Evolutionary conservation across 1,284 basidiomycete species (phyloP), one percentile per base, ranked within the genome.

Genomic region (Farysia itapuensis): DNA sequence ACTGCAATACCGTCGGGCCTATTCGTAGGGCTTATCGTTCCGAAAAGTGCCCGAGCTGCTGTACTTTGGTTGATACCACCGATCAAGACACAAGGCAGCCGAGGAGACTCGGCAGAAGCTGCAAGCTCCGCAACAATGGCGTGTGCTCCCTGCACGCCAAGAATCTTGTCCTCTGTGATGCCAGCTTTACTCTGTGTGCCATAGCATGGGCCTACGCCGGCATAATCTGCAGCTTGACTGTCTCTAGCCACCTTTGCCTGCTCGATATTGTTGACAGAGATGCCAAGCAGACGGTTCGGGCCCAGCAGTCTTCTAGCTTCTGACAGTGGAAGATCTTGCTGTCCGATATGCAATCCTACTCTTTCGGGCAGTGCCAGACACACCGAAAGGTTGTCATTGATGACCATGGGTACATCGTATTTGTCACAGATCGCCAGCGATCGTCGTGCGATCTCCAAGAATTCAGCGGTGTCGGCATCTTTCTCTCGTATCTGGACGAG

Each of bases 271-370:
- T 87, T 85, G 66, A 88, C 88, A 15, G 87, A 89, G 14, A 92
- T 81, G 1, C 93, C 93, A 31, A 97, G 84, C 56, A 95, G 82
- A 0, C 86, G 80, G 15, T 82, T 82, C 1, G 81, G 72, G 0
- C 89, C 89, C 0, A 96, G 81, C 18, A 69, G 44, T 11, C 43
- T 23, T 13, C 73, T 84, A 0, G 88, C 91, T 21, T 85, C 71
- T 2, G 79, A 61, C 1, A 90, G 80, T 2, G 89, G 85, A 81
- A 93, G 88, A 75, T 97, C 93, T 0, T 84, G 84, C 79, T 97
- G 93, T 4, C 93, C 93, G 38, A 97, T 81, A 71, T 97, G 93
- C 9, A 96, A 84, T 5, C 89, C 92, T 37, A 85, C 84, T 2
- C 86, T 86, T 8, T 75, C 76, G 38, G 72, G 64, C 1, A 75